Evolutionary conservation across 2,329 filamentous ascomycete species (phyloP), one percentile per base, ranked within the genome.

Genomic region (Fusarium falciforme): DNA sequence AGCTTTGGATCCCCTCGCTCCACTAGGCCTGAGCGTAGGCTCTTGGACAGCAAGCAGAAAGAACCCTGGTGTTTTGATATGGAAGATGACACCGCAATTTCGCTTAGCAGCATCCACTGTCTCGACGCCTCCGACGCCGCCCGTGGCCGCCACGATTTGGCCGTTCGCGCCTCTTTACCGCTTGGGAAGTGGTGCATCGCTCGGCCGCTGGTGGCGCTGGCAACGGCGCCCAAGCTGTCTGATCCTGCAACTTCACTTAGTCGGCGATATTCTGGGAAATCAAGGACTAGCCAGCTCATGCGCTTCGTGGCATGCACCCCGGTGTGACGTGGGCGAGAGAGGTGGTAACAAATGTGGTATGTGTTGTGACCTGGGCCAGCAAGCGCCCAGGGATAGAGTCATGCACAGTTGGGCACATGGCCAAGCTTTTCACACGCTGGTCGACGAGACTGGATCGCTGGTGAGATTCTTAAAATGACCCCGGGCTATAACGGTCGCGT

Each of bases 21-120:
- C 52, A 55, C 27, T 12, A 35, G 52, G 52, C 52, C 52, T 35
- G 52, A 55, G 52, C 29, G 29, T 4, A 55, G 10, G 29, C n/a
- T 31, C 52, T 35, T 55, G 52, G 29, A 31, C 52, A 49, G 52
- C 52, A 55, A 55, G 17, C 52, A 55, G 17, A 55, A 55, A 35
- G 31, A 35, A 20, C 52, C 52, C 31, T 20, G 27, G n/a, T 55
- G 12, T 33, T 27, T 35, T 33, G 52, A 33, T 31, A 55, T 35
- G 52, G 27, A 55, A 12, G 62, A 72, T 66, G 64, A 71, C 44
- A 59, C 47, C 17, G 31, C 61, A 71, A 68, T 71, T 65, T 71
- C 60, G 64, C 64, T 71, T 70, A 72, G 25, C 36, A 61, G 54
- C 12, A 54, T 25, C 27, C 58, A 20, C 40, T 58, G 55, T 71